phyloP scores from a whole-genome alignment of 257 asterid genomes.

The Sherardia arvensis region DNA sequence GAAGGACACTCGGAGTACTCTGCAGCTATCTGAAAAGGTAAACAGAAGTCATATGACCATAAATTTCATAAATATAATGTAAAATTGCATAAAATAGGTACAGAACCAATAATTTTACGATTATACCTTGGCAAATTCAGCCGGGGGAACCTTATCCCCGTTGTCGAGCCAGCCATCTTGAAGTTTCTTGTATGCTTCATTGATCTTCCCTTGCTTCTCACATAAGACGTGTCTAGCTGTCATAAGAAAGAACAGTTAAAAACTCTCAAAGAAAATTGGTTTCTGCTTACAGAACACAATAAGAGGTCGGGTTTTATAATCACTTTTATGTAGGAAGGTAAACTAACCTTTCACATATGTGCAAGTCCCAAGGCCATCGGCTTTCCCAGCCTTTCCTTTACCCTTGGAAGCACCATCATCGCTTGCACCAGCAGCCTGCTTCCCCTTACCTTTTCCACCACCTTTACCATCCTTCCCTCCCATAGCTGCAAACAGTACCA shows the following conservation, averaged over 20 bases:
- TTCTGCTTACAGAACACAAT: not conserved
- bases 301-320: not conserved
- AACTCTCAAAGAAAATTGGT: not conserved
- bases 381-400: constrained; percentile 79
- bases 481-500: constrained; percentile 28
- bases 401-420: constrained; percentile 76
- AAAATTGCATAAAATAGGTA: not conserved
- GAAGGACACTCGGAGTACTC: constrained; percentile 98
- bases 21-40: constrained; percentile 57
- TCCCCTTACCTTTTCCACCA: constrained; percentile 76
- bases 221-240: constrained; percentile 93
- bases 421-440: constrained; percentile 80
- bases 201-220: constrained; percentile 98
- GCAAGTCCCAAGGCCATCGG: constrained; percentile 91
- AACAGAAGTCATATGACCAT: not conserved
- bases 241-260: constrained; percentile 4
- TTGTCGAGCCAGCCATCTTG: constrained; percentile 95
- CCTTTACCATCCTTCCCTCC: constrained; percentile 59
- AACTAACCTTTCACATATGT: constrained; percentile 84
- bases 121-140: constrained; percentile 94
- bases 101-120: not conserved
- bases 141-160: constrained; percentile 97
- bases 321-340: constrained; percentile 8
- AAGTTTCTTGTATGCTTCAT: constrained; percentile 93
- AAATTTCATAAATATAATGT: not conserved